Base-by-base conservation (phyloP, 768 basidiomycete genomes). In the Amanita subjunquillea region DNA sequence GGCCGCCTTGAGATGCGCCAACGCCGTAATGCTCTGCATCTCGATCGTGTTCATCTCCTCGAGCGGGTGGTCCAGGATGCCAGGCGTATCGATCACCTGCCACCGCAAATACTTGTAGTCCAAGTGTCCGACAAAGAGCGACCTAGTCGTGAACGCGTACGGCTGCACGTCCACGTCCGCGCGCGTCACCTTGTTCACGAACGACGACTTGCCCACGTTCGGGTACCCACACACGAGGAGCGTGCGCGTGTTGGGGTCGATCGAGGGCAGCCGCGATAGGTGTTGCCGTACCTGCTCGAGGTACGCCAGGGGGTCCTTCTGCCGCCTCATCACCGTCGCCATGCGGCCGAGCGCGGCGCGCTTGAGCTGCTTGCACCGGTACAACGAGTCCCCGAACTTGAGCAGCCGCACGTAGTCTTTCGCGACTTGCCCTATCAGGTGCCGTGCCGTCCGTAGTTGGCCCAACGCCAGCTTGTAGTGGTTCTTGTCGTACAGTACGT, bases 1-100 rank as follows among this genome's bases (percentile, higher is more conserved):
- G 64, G 91, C 94, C 58, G 85, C 82, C 69, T 96, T 91, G 42
- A 99, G 72, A 70, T 99, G 96, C 6, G 96, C 96, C 56, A 99
- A 74, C 12, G 96, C 96, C 36, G 95, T 98, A 65, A 96, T 96
- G 60, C 91, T 94, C 75, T 99, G 96, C 95, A 98, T 99, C 72
- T 99, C 96, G 60, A 99, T 99, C 55, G 94, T 98, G 76, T 98
- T 98, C 96, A 99, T 98, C 48, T 99, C 96, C 69, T 99, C 95
- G 30, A 98, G 76, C 2, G 95, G 94, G 67, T 98, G 96, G 65
- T 99, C 96, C 58, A 99, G 78, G 54, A 99, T 86, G 54, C 96
- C 96, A 2, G 96, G 96, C 38, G 96, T 99, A 75, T 99, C 96
- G 62, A 99, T 97, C 48, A 99, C 95, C 68, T 99, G 96, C 96